These are phyloP conservation scores for Sarcomyxa edulis DNA, from an alignment of 768 basidiomycete genomes.

Conservation along the genomic window DNA sequence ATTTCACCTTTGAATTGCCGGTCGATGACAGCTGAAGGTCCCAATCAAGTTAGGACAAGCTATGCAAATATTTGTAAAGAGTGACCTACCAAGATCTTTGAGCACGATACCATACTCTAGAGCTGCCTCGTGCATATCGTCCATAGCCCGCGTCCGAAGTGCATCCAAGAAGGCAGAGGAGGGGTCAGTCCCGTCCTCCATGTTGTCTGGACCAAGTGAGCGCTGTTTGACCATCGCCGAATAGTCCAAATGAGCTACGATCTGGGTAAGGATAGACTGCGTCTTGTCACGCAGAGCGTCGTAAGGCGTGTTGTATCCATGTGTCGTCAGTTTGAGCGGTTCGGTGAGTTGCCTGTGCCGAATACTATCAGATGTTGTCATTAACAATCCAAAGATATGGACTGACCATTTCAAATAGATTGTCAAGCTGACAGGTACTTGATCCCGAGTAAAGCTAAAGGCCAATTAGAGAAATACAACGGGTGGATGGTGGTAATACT, in stretches of 20 bases:
- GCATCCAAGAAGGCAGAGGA: constrained; percentile 81
- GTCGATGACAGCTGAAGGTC: constrained; percentile 67
- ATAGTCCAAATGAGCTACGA: constrained; percentile 57
- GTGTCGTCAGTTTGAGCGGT: constrained; percentile 62
- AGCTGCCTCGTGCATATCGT: constrained; percentile 78
- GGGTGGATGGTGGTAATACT: constrained; percentile 16
- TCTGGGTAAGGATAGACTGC: constrained; percentile 82
- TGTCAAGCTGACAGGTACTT: constrained; percentile 79
- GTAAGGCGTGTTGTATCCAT: constrained; percentile 82
- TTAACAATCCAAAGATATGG: background rate
- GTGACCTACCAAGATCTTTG: constrained; percentile 63
- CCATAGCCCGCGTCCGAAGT: constrained; percentile 77
- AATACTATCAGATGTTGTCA: background rate
- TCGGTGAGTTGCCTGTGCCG: constrained; percentile 35
- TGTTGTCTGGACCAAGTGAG: constrained; percentile 67
- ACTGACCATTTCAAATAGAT: constrained; percentile 70
- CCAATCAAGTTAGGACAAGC: background rate
- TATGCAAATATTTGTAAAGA: background rate
- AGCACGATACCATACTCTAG: constrained; percentile 80
- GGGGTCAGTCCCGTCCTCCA: constrained; percentile 65
- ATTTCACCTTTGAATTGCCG: constrained; percentile 88
- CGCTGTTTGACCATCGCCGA: constrained; percentile 61
- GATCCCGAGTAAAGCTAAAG: constrained; percentile 73
- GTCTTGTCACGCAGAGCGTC: constrained; percentile 78
- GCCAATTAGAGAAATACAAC: background rate